These are phyloP conservation scores for Lenwebbia sp. DNA, from an alignment of 345 rosid species.

Conservation along the genomic window DNA sequence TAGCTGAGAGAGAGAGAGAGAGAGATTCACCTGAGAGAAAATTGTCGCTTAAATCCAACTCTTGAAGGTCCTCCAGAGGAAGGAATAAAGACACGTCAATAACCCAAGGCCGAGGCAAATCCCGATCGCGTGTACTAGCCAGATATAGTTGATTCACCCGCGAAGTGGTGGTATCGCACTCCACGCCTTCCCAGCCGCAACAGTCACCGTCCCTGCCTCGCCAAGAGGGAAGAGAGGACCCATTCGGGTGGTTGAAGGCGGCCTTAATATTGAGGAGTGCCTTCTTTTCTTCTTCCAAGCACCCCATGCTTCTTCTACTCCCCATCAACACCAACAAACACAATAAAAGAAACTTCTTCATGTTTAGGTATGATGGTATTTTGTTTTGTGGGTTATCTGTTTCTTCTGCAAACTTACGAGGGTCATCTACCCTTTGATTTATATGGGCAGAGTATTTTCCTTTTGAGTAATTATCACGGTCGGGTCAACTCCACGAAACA, in stretches of 20 bases:
- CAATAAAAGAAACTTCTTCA: not conserved
- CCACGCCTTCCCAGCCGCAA: not conserved
- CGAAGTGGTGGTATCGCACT: not conserved
- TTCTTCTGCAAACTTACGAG: not conserved
- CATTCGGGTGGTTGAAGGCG: not conserved
- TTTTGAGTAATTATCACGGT: not conserved
- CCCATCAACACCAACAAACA: not conserved
- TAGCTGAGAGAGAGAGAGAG: not conserved
- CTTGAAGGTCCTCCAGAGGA: not conserved
- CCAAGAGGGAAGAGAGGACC: not conserved
- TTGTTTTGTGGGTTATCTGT: not conserved
- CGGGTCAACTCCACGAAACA: not conserved
- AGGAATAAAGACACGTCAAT: not conserved
- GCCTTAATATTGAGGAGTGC: not conserved
- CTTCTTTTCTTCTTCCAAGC: not conserved
- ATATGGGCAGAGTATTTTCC: not conserved
- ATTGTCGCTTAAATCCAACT: not conserved
- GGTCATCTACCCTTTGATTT: not conserved
- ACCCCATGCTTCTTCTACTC: not conserved
- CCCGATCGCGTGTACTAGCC: rapidly evolving
- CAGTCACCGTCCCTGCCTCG: not conserved
- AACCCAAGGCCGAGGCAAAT: no score
- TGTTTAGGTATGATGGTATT: not conserved
- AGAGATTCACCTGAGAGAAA: not conserved
- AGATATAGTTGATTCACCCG: not conserved